Evolutionary conservation across 495 filamentous ascomycete genomes (phyloP), one percentile per base, ranked within the genome.

Genomic region (Pseudomonodictys pantanalensis): DNA sequence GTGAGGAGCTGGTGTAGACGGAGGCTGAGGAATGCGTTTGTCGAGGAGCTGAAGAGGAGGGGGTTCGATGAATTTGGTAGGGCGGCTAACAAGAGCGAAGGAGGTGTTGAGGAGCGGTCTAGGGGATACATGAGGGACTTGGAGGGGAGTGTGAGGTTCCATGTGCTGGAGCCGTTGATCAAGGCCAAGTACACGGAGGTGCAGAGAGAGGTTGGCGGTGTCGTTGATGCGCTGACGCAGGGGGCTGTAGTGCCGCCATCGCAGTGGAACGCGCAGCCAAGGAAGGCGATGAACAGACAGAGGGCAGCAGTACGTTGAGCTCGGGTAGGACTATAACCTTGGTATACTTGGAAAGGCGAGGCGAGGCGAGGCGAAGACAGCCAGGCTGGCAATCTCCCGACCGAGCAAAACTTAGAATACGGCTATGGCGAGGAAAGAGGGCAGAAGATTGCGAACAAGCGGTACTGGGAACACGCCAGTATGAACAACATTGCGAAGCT

Each of bases 1-100:
- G 79, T 90, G 15, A 77, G 83, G 38, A 77, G 70, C 3, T 80
- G 73, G 76, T 71, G 73, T 7, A 68, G 66, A 25, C 77, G 79
- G 65, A 77, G 79, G 70, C 38, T 83, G 9, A 70, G 75, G 29
- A 65, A 72, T 18, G 86, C 85, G 0, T 75, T 92, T 33, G 60
- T 58, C 47, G 73, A 81, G 45, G 80, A 79, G 17, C 71, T 91
- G 60, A 76, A 70, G 56, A 76, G 69, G 29, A 75, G 71, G 46
- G 62, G 55, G 11, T 42, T 66, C 17, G 58, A 47, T 41, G 41
- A 57, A 26, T 59, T 66, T 56, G 68, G 62, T 3, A 61, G 30
- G 38, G 22, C 54, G 1, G 10, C 49, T n/a, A n/a, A n/a, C n/a
- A n/a, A n/a, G n/a, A n/a, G 42, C 29, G 20, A 10, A 23, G 15